A percentile compares a stretch with the other conserved stretches of the same genome.
Evolutionary conservation across 148 eudicot genomes (phyloP).

Genomic region (Chenopodium suecicum): DNA sequence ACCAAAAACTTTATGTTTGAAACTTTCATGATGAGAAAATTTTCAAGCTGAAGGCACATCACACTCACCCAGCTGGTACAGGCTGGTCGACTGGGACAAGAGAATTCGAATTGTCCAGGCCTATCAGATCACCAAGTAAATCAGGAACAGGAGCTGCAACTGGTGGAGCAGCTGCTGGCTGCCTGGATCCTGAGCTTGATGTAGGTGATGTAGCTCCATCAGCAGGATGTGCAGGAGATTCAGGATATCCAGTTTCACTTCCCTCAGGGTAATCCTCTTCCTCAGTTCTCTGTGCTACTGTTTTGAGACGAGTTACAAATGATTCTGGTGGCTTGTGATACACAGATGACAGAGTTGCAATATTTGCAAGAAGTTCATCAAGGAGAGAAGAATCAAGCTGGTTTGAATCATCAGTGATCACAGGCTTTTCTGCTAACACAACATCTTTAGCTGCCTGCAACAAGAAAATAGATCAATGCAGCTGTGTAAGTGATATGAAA

Average conservation of each 20-base stretch:
- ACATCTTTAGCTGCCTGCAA: constrained; percentile 97
- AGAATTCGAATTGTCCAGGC: constrained; percentile 66
- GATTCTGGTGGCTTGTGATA: constrained; percentile 97
- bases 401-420: constrained; percentile 94
- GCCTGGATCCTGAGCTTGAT: constrained; percentile 60
- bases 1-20: background rate
- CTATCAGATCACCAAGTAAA: constrained; percentile 85
- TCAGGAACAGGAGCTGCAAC: constrained; percentile 80
- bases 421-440: constrained; percentile 96
- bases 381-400: constrained; percentile 92
- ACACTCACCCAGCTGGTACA: constrained; percentile 62
- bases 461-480: background rate
- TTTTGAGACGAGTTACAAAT: constrained; percentile 87
- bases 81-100: constrained; percentile 77
- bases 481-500: background rate
- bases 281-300: constrained; percentile 65
- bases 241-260: constrained; percentile 66
- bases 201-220: constrained; percentile 63
- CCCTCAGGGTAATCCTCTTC: constrained; percentile 90
- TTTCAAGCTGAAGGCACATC: background rate
- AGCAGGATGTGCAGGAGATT: constrained; percentile 60
- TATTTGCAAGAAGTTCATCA: constrained; percentile 93
- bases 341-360: constrained; percentile 92
- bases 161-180: constrained; percentile 42
- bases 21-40: background rate